These are phyloP conservation scores for Cenococcum geophilum DNA, from an alignment of 495 filamentous ascomycete species.

Conservation along the genomic window DNA sequence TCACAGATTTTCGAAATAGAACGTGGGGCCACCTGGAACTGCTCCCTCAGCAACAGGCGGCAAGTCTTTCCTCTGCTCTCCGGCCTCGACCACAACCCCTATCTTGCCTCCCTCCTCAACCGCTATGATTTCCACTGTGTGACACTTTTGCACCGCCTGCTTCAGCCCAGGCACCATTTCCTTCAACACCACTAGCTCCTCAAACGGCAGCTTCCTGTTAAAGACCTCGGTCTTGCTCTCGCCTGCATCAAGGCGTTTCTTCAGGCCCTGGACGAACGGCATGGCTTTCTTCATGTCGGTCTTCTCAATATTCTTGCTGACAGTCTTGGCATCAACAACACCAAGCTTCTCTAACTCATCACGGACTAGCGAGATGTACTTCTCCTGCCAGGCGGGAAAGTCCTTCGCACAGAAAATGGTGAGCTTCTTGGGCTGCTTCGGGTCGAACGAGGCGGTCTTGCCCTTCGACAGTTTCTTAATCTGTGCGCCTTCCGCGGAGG, in stretches of 20 bases:
- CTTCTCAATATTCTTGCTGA: conserved; percentile 69
- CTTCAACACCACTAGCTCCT: conserved; percentile 61
- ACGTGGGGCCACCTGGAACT: conserved; percentile 72
- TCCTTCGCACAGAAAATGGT: conserved; percentile 72
- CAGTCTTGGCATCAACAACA: conserved; percentile 66
- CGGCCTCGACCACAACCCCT: conserved; percentile 55
- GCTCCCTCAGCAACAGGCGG: conserved; percentile 57
- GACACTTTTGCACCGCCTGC: conserved; percentile 38
- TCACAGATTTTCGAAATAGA: conserved; percentile 68
- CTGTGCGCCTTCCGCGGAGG: conserved; percentile 73
- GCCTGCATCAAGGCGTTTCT: conserved; percentile 63
- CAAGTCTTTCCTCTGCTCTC: conserved; percentile 57
- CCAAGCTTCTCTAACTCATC: conserved; percentile 53
- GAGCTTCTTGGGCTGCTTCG: conserved; percentile 84
- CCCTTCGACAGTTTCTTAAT: conserved; percentile 85
- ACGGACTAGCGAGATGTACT: conserved; percentile 76
- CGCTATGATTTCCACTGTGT: conserved; percentile 38
- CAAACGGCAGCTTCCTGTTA: conserved; percentile 74
- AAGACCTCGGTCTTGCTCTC: conserved; percentile 61
- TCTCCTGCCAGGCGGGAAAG: conserved; percentile 85
- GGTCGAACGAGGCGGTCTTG: conserved; percentile 73
- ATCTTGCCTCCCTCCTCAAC: conserved; percentile 38
- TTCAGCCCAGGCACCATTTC: conserved; percentile 41
- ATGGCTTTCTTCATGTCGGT: conserved; percentile 94
- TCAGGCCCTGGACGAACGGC: conserved; percentile 87